Conservation (phyloP, 345 rosid genomes). For the Excoecaria cochinchinensis region DNA sequence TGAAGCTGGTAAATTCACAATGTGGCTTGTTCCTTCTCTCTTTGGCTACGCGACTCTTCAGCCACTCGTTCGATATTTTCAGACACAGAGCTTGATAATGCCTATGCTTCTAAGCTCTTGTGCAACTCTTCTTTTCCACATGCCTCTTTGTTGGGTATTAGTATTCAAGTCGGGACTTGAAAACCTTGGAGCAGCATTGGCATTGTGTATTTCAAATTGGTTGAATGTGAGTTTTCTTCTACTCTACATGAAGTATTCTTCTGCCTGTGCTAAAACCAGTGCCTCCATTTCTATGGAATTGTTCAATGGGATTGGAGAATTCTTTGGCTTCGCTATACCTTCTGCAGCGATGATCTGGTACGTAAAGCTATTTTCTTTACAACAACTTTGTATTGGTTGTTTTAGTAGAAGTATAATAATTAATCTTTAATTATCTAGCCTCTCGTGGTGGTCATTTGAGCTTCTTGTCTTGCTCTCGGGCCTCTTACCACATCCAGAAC, state of each 20-base stretch:
- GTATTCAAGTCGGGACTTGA: too few relatives aligned
- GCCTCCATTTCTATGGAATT: constrained; percentile 39
- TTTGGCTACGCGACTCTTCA: constrained; percentile 61
- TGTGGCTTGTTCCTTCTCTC: constrained; percentile 61
- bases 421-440: constrained; percentile 44
- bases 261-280: constrained; percentile 46
- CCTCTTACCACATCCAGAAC: constrained; percentile 70
- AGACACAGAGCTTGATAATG: too few relatives aligned
- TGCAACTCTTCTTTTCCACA: too few relatives aligned
- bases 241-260: constrained; percentile 47
- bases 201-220: constrained; percentile 53
- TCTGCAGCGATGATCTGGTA: constrained; percentile 78
- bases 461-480: constrained; percentile 74
- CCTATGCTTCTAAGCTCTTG: too few relatives aligned
- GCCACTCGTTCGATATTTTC: constrained; percentile 51
- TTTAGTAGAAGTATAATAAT: background rate
- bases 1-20: constrained; percentile 51
- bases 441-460: constrained; percentile 98
- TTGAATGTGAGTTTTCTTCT: constrained; percentile 48
- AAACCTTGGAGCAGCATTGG: constrained; percentile 51
- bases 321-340: constrained; percentile 66
- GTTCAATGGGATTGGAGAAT: constrained; percentile 49
- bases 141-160: too few relatives aligned
- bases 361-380: background rate
- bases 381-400: background rate